These are phyloP conservation scores for Prorocentrum cordatum DNA, from an alignment of 169 alveolate species.

Conservation along the genomic window DNA sequence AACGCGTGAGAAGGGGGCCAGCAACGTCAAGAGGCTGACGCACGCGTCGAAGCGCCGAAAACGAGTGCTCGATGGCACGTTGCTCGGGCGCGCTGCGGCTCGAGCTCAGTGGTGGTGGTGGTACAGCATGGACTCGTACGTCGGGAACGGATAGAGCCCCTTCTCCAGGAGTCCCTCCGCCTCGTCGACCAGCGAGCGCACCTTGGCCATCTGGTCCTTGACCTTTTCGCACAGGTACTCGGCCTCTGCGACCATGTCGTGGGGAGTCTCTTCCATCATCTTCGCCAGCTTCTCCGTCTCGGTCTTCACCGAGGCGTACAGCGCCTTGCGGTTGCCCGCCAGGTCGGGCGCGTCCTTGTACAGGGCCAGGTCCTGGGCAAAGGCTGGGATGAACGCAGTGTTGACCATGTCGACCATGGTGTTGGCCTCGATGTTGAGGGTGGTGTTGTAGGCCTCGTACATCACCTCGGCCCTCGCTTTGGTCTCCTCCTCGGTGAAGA, in stretches of 20 bases:
- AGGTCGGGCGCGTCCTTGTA: not conserved
- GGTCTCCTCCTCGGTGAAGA: constrained; percentile 32
- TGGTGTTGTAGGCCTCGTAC: constrained; percentile 30
- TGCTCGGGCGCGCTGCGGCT: not conserved
- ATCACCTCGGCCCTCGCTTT: constrained; percentile 29
- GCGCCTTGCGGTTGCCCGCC: not conserved
- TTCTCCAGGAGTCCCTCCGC: not conserved
- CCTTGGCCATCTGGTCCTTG: not conserved
- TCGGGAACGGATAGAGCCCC: not conserved
- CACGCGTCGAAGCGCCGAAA: no score
- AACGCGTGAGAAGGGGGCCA: not conserved
- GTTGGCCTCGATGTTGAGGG: not conserved
- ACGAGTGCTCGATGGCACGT: no score
- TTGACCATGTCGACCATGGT: constrained; percentile 31
- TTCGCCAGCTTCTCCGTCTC: not conserved
- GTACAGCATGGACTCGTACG: constrained; percentile 11
- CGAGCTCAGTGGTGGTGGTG: constrained; percentile 39
- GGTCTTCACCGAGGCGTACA: not conserved
- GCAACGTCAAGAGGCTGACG: not conserved
- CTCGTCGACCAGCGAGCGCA: not conserved
- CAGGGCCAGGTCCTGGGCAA: constrained; percentile 21
- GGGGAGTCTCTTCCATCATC: not conserved
- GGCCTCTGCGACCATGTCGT: not conserved
- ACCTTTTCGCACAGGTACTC: not conserved
- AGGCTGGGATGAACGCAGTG: constrained; percentile 24